Conservation (phyloP, 441 rosid species). For the Dalechampia spathulata region DNA sequence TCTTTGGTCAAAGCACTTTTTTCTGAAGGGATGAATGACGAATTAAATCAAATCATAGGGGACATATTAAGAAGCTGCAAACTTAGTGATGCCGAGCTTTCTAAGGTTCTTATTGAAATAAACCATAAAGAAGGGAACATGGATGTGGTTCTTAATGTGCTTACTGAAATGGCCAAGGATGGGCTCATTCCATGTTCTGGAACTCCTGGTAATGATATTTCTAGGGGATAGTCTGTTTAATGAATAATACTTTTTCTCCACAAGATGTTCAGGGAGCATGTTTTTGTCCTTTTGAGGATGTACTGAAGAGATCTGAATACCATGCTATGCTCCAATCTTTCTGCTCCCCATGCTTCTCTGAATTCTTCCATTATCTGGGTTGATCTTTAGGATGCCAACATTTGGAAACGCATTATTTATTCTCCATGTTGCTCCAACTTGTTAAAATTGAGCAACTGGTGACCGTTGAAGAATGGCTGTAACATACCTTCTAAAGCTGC, state of each 20-base stretch:
- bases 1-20: constrained; percentile 60
- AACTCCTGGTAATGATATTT: constrained; percentile 23
- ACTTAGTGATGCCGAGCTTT: constrained; percentile 65
- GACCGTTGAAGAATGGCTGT: too few species aligned
- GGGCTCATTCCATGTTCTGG: constrained; percentile 65
- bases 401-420: too few species aligned
- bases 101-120: constrained; percentile 62
- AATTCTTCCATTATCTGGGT: too few species aligned
- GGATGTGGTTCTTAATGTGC: constrained; percentile 63
- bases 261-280: neutral
- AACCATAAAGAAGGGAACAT: constrained; percentile 81
- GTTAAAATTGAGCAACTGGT: too few species aligned
- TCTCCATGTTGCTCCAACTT: too few species aligned
- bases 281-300: neutral
- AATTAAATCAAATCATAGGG: constrained; percentile 44
- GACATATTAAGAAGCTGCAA: constrained; percentile 61
- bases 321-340: too few species aligned
- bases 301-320: neutral
- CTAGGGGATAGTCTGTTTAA: constrained; percentile 11
- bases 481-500: too few species aligned
- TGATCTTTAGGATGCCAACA: too few species aligned
- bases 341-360: too few species aligned
- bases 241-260: constrained; percentile 3
- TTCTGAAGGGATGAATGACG: constrained; percentile 38
- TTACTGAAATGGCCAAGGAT: constrained; percentile 75